Conservation (phyloP, 2,329 filamentous ascomycete genomes). For the Trichophyton mentagrophytes region DNA sequence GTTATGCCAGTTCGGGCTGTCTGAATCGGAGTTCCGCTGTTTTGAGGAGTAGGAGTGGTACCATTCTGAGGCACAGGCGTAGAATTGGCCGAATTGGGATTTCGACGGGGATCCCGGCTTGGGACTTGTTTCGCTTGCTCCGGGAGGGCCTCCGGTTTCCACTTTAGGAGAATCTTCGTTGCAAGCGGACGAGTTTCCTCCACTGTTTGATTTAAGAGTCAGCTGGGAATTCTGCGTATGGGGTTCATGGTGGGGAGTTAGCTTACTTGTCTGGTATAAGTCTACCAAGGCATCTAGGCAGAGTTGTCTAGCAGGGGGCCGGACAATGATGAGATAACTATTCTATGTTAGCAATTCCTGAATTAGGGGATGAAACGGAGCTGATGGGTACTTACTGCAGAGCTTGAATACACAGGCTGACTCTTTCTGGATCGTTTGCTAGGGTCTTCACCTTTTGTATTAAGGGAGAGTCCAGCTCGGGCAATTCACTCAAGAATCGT, state of each 20-base stretch:
- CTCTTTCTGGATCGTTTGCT: constrained; percentile 51
- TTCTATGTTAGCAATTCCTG: background rate
- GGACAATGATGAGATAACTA: constrained; percentile 45
- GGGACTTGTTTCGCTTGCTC: constrained; percentile 7
- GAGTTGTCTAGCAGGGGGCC: constrained; percentile 46
- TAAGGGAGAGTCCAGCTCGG: constrained; percentile 59
- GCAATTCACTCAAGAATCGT: constrained; percentile 82
- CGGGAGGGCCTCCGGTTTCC: constrained; percentile 36
- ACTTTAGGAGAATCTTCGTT: constrained; percentile 43
- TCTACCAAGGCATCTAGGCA: constrained; percentile 47
- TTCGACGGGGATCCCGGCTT: background rate
- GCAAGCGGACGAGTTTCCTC: constrained; percentile 37
- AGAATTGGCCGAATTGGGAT: background rate
- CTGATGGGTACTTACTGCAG: constrained; percentile 36
- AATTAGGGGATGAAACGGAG: constrained; percentile 10
- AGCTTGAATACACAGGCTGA: constrained; percentile 45
- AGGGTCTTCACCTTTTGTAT: constrained; percentile 57
- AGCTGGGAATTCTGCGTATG: background rate
- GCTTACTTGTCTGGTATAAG: constrained; percentile 44
- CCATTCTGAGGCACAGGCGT: background rate
- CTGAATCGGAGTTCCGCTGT: background rate
- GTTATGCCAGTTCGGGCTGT: background rate
- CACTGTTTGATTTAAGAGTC: constrained; percentile 20
- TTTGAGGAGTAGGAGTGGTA: background rate
- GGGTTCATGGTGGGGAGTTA: background rate